phyloP scores from a whole-genome alignment of 2,329 filamentous ascomycete species.

The Neonectria sp. region DNA sequence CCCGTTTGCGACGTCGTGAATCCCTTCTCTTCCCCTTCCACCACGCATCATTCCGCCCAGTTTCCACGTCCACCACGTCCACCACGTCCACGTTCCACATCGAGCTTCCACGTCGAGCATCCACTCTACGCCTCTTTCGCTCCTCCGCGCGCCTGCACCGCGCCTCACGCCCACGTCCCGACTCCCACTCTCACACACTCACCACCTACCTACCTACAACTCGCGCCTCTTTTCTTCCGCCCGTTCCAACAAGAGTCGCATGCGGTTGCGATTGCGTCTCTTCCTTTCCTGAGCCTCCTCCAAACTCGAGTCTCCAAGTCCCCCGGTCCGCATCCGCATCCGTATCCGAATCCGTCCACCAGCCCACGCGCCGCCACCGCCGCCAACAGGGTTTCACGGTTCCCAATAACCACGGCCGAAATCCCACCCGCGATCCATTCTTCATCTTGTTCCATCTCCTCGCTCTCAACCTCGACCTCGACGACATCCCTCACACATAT shows the following conservation, averaged over 20 bases:
- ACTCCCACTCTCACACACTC: background rate
- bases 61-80: background rate
- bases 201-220: background rate
- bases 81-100: background rate
- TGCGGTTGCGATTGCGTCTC: constrained; percentile 26
- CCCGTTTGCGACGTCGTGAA: background rate
- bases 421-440: constrained; percentile 9
- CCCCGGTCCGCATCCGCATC: constrained; percentile 19
- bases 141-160: background rate
- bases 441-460: constrained; percentile 11
- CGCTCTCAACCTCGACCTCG: constrained; percentile 12
- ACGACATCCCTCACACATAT: background rate
- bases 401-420: constrained; percentile 6
- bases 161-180: constrained; percentile 7
- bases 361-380: constrained; percentile 1
- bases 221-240: background rate
- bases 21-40: background rate
- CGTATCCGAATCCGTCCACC: constrained; percentile 22
- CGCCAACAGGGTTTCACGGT: constrained; percentile 30
- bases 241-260: constrained; percentile 22
- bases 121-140: background rate
- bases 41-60: background rate
- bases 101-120: too few species aligned
- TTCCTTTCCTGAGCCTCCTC: background rate
- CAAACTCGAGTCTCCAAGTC: constrained; percentile 17